Conservation (phyloP, 2,329 filamentous ascomycete genomes). For the Arthrobotrys conoides region DNA sequence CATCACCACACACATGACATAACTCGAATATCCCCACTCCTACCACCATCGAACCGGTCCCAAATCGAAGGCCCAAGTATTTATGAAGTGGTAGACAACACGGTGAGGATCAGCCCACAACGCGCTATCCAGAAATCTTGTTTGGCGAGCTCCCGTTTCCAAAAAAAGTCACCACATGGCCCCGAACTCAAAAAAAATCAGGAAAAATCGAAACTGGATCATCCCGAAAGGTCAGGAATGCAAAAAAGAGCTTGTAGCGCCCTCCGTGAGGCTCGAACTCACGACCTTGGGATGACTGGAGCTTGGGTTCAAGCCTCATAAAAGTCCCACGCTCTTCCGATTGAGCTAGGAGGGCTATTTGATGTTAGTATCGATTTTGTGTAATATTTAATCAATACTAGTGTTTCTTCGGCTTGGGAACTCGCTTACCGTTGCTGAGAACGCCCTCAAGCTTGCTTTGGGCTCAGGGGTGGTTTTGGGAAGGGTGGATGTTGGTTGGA, state of each 20-base stretch:
- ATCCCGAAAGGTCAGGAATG: neutral
- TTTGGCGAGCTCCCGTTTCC: neutral
- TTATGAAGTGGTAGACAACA: no score
- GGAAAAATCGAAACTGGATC: neutral
- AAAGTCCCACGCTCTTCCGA: constrained; percentile 57
- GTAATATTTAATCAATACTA: neutral
- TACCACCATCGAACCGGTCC: no score
- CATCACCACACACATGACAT: no score
- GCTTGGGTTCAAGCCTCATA: constrained; percentile 1
- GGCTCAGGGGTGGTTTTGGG: no score
- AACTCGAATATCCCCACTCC: no score
- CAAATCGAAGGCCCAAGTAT: no score
- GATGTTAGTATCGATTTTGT: neutral
- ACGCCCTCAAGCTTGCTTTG: no score
- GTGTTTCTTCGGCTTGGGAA: no score
- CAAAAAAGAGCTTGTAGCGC: constrained; percentile 39
- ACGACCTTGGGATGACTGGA: constrained; percentile 45
- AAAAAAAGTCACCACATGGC: neutral
- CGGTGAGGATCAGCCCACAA: neutral
- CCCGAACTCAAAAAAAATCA: neutral
- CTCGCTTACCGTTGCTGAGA: no score
- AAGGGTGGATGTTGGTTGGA: no score
- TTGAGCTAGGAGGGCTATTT: constrained; percentile 49
- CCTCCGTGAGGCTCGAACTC: constrained; percentile 57
- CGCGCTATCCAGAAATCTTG: neutral